These are phyloP conservation scores for Neostapfia colusana DNA, from an alignment of 176 grass and related monocot genomes.

Conservation along the genomic window DNA sequence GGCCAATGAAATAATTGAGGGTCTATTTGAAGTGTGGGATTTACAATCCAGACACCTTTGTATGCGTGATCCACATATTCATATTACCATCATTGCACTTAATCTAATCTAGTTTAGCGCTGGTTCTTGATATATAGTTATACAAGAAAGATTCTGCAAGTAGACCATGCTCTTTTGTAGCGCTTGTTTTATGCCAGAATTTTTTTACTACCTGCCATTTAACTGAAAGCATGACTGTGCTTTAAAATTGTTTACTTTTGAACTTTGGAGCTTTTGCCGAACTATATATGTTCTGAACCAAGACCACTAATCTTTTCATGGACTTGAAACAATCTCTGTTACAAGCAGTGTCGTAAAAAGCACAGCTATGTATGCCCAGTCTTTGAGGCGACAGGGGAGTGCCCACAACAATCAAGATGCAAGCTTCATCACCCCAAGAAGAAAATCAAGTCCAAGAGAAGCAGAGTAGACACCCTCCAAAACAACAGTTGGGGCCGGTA, in stretches of 20 bases:
- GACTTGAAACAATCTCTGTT: conserved; percentile 59
- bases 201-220: not conserved
- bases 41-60: not conserved
- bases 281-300: conserved; percentile 29
- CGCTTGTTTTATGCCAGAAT: not conserved
- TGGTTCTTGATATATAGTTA: conserved; percentile 6
- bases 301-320: conserved; percentile 48
- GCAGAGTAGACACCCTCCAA: conserved; percentile 43
- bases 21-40: not conserved
- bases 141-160: not conserved
- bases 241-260: conserved; percentile 13
- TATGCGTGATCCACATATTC: not conserved
- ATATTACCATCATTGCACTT: not conserved
- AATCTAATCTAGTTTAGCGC: not conserved
- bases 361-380: conserved; percentile 83
- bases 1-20: not conserved
- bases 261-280: conserved; percentile 26
- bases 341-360: conserved; percentile 90
- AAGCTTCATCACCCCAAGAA: conserved; percentile 93
- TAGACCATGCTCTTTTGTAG: not conserved
- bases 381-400: conserved; percentile 78
- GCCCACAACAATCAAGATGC: conserved; percentile 72
- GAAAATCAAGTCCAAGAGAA: conserved; percentile 62
- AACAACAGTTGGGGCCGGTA: conserved; percentile 70
- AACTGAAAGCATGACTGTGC: conserved; percentile 18